Evolutionary conservation across 2,329 filamentous ascomycete species (phyloP).

Genomic region (Neophaeococcomyces aloes): DNA sequence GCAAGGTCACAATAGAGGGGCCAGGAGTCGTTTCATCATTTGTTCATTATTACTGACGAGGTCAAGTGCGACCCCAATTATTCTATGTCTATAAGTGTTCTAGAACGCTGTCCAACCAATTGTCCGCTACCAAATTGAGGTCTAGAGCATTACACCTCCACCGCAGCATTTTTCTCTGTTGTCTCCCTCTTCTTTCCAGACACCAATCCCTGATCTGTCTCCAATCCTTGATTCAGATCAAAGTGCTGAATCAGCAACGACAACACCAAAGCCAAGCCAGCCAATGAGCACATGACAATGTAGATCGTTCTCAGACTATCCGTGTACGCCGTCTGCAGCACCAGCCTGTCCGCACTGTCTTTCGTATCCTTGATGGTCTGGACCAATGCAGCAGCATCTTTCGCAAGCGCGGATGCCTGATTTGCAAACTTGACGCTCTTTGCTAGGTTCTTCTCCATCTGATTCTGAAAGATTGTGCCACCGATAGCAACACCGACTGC

Average conservation of each 20-base stretch:
- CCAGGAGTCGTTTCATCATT: no score
- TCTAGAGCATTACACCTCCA: background rate
- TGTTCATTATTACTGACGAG: no score
- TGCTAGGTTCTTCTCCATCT: constrained; percentile 43
- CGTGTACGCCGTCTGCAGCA: constrained; percentile 44
- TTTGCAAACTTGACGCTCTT: constrained; percentile 39
- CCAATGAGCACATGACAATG: constrained; percentile 46
- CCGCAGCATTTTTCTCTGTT: background rate
- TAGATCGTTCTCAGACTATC: constrained; percentile 46
- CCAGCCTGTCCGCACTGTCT: constrained; percentile 28
- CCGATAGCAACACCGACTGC: constrained; percentile 56
- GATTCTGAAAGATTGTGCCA: constrained; percentile 61
- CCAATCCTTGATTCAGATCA: constrained; percentile 37
- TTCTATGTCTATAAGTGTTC: no score
- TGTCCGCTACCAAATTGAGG: no score
- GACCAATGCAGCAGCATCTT: constrained; percentile 50
- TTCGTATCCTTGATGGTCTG: constrained; percentile 48
- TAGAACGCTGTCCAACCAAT: no score
- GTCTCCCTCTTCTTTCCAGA: constrained; percentile 28
- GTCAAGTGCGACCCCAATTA: no score
- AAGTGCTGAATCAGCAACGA: constrained; percentile 44
- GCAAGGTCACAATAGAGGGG: no score
- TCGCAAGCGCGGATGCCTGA: constrained; percentile 41
- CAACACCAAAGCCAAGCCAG: constrained; percentile 40
- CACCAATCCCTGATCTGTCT: constrained; percentile 40